Evolutionary conservation across 1,284 basidiomycete genomes (phyloP).

Genomic region (Filobasidium uniguttulatum): DNA sequence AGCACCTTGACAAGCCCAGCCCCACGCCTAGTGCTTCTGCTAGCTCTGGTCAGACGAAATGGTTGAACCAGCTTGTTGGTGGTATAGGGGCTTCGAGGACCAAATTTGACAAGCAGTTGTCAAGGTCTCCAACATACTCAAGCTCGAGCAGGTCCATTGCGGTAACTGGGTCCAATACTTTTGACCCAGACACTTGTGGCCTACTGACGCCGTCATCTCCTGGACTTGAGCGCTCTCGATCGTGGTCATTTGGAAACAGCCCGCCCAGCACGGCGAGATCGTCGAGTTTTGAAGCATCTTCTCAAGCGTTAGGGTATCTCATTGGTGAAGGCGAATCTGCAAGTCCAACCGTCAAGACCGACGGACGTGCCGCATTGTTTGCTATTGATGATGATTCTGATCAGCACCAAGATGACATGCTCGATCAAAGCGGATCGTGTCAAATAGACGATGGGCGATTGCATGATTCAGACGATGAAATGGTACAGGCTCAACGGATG

Average conservation of each 20-base stretch:
- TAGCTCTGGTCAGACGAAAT: not conserved
- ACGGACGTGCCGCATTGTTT: slow-evolving; percentile 35
- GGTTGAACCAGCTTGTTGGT: slow-evolving; percentile 1
- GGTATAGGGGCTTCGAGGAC: no score
- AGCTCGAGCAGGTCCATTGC: no score
- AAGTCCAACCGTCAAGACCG: no score
- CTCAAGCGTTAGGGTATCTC: slow-evolving; percentile 26
- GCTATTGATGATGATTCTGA: slow-evolving; percentile 17
- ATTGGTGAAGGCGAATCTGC: slow-evolving; percentile 39
- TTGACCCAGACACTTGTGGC: no score
- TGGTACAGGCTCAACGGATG: slow-evolving; percentile 58
- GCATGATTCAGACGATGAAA: slow-evolving; percentile 40
- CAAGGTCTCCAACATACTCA: no score
- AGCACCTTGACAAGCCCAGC: not conserved
- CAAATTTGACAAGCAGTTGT: no score
- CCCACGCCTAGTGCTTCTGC: not conserved
- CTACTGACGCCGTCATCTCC: no score
- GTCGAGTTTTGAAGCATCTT: no score
- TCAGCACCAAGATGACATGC: slow-evolving; percentile 16
- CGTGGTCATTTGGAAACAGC: slow-evolving; percentile 3
- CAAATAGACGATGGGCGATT: not conserved
- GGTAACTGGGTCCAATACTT: no score
- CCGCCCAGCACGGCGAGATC: no score
- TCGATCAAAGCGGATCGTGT: no score
- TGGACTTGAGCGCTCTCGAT: no score